Evolutionary conservation across 306 rosid genomes (phyloP).

Genomic region (Arachis stenosperma): DNA sequence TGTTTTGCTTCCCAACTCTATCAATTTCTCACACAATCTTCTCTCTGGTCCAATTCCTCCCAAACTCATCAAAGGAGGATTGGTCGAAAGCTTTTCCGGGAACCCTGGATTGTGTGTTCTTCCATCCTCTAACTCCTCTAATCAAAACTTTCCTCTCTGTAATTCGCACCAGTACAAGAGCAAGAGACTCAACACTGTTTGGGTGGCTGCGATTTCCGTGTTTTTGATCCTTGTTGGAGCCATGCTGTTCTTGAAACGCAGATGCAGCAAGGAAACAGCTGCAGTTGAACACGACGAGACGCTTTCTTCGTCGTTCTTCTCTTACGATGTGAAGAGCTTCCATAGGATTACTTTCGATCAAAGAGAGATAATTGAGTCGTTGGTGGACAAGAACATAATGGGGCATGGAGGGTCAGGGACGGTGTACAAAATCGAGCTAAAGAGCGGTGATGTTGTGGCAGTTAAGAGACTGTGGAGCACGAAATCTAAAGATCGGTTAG

Average conservation of each 20-base stretch:
- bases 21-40: slow-evolving; percentile 80
- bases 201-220: slow-evolving; percentile 71
- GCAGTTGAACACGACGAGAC: slow-evolving; percentile 72
- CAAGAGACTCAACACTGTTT: slow-evolving; percentile 65
- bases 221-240: slow-evolving; percentile 68
- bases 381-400: slow-evolving; percentile 87
- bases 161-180: slow-evolving; percentile 38
- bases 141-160: slow-evolving; percentile 62
- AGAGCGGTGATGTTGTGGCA: slow-evolving; percentile 76
- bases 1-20: slow-evolving; percentile 73
- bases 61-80: slow-evolving; percentile 74
- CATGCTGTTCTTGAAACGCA: slow-evolving; percentile 62
- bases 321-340: slow-evolving; percentile 83
- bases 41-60: slow-evolving; percentile 90
- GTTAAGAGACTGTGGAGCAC: slow-evolving; percentile 76
- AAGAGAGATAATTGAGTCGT: slow-evolving; percentile 66
- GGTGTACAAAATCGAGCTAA: slow-evolving; percentile 77
- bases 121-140: slow-evolving; percentile 54
- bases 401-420: slow-evolving; percentile 97
- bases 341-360: slow-evolving; percentile 78
- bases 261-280: slow-evolving; percentile 58
- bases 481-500: slow-evolving; percentile 54
- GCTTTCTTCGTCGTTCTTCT: slow-evolving; percentile 61
- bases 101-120: slow-evolving; percentile 79
- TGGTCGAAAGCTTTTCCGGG: slow-evolving; percentile 84